Conservation (phyloP, 441 rosid species). For the Erodium trifolium region DNA sequence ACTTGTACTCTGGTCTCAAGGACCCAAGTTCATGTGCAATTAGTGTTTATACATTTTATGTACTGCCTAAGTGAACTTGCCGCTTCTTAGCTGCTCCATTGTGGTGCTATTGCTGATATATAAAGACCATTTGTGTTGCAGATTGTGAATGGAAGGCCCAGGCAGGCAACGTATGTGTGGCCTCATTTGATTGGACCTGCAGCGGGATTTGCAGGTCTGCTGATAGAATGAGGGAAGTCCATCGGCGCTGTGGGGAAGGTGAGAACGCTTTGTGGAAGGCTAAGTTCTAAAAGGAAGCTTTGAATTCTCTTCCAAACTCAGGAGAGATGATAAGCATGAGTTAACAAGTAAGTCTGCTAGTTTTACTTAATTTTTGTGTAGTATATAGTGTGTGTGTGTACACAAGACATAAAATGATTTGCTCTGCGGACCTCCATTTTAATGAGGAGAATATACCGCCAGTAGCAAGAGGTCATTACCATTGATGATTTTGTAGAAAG, state of each 20-base stretch:
- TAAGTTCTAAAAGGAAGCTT: constrained; percentile 28
- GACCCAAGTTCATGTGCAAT: too few species aligned
- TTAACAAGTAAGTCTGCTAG: too few species aligned
- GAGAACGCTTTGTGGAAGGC: constrained; percentile 74
- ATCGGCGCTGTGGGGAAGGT: constrained; percentile 75
- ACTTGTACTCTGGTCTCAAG: too few species aligned
- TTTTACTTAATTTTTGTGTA: neutral
- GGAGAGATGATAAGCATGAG: constrained; percentile 21
- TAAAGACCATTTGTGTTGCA: constrained; percentile 21
- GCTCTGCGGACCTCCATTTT: too few species aligned
- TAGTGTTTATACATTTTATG: too few species aligned
- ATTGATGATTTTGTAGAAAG: constrained; percentile 1
- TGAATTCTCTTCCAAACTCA: constrained; percentile 25
- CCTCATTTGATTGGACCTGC: constrained; percentile 87
- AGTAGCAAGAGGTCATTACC: neutral
- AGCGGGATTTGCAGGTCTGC: constrained; percentile 83
- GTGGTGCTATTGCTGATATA: neutral
- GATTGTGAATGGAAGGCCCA: constrained; percentile 94
- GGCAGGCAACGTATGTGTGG: constrained; percentile 77
- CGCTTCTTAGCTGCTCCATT: neutral
- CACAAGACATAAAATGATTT: too few species aligned
- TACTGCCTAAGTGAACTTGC: too few species aligned
- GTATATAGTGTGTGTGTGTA: constrained; percentile 3
- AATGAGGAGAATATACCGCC: too few species aligned
- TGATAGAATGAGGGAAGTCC: constrained; percentile 76